A percentile compares a stretch with the other conserved stretches of the same genome.
Evolutionary conservation across 1,284 basidiomycete species (phyloP).

Genomic region (Porogramme epimiltina): DNA sequence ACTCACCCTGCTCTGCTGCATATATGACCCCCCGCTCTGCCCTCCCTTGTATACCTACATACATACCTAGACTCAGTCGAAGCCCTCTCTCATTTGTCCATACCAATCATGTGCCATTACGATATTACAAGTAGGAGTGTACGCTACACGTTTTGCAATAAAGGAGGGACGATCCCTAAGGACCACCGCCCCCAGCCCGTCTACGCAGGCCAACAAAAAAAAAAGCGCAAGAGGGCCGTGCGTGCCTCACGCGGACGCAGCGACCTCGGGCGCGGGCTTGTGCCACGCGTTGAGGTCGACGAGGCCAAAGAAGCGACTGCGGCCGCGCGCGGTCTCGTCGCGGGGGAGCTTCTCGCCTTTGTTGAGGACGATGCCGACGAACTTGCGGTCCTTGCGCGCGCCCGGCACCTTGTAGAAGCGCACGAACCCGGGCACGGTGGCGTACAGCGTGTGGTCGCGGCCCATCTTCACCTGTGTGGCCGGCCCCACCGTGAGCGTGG

Average conservation of each 20-base stretch:
- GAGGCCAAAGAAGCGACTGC: constrained; percentile 76
- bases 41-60: constrained; percentile 5
- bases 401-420: constrained; percentile 85
- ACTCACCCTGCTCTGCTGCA: constrained; percentile 6
- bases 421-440: constrained; percentile 85
- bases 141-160: constrained; percentile 12
- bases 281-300: constrained; percentile 58
- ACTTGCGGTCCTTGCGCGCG: constrained; percentile 72
- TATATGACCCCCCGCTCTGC: background rate
- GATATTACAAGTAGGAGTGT: constrained; percentile 14
- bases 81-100: constrained; percentile 3
- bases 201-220: background rate
- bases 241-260: background rate
- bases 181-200: too few species aligned
- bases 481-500: constrained; percentile 12
- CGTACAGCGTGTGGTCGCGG: constrained; percentile 90
- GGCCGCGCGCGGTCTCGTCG: constrained; percentile 69
- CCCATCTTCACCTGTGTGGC: constrained; percentile 80
- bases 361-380: constrained; percentile 80
- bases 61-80: constrained; percentile 9
- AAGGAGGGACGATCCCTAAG: too few species aligned
- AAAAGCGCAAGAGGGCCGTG: background rate
- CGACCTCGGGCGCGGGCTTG: constrained; percentile 11
- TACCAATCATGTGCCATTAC: constrained; percentile 8
- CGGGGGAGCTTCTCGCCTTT: constrained; percentile 84